Evolutionary conservation across 1,284 basidiomycete genomes (phyloP).

Genomic region (Coniferiporia sulphurascens): DNA sequence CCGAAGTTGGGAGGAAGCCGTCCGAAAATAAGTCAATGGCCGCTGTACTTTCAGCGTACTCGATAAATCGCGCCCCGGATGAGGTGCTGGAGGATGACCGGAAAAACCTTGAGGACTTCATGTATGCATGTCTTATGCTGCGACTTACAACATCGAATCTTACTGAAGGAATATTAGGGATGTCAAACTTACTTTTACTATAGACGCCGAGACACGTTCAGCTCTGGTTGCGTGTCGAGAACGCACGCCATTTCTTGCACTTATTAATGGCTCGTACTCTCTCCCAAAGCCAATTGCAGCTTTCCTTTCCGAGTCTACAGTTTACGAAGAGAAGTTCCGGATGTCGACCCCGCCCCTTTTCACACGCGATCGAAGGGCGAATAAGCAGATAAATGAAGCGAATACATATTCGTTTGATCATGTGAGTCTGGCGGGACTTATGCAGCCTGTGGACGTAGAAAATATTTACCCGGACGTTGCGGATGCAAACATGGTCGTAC

Average conservation of each 20-base stretch:
- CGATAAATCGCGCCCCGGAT: slow-evolving; percentile 21
- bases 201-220: slow-evolving; percentile 28
- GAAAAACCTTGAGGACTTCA: slow-evolving; percentile 28
- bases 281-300: slow-evolving; percentile 24
- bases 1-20: slow-evolving; percentile 25
- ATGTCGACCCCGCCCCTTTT: slow-evolving; percentile 40
- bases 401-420: not conserved
- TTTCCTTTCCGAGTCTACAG: slow-evolving; percentile 25
- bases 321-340: not conserved
- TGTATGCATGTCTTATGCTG: slow-evolving; percentile 25
- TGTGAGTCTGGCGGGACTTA: not conserved
- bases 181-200: slow-evolving; percentile 27
- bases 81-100: slow-evolving; percentile 25
- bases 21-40: not conserved
- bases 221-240: slow-evolving; percentile 22
- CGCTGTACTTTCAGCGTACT: not conserved
- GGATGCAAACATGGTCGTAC: slow-evolving; percentile 45
- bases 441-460: slow-evolving; percentile 22
- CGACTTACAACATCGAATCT: not conserved
- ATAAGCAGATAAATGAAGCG: slow-evolving; percentile 17
- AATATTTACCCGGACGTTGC: slow-evolving; percentile 38
- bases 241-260: slow-evolving; percentile 17
- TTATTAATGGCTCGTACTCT: not conserved
- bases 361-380: slow-evolving; percentile 30
- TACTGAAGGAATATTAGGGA: slow-evolving; percentile 25